phyloP scores from a whole-genome alignment of 2,329 filamentous ascomycete species.

The Sarocladium kiliense region DNA sequence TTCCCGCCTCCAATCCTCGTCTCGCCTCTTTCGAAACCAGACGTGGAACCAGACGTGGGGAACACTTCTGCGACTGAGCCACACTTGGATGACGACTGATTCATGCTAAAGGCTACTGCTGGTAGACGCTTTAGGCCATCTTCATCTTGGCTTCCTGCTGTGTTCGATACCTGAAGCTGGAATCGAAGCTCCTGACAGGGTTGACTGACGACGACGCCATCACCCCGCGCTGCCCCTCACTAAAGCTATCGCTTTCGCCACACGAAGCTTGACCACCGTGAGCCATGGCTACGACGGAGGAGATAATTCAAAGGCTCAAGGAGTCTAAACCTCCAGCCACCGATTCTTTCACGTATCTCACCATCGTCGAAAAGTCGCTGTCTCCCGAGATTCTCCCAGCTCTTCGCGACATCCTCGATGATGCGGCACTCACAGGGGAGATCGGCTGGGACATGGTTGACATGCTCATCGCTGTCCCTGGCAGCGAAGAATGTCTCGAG shows the following conservation, averaged over 20 bases:
- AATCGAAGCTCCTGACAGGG: not conserved
- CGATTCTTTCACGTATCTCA: conserved; percentile 73
- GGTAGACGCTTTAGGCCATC: not conserved
- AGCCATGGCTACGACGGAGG: conserved; percentile 29
- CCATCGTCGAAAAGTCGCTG: conserved; percentile 70
- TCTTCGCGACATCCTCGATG: conserved; percentile 64
- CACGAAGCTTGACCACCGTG: not conserved
- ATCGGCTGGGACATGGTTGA: conserved; percentile 84
- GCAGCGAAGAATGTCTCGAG: conserved; percentile 65
- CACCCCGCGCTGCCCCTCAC: conserved; percentile 1
- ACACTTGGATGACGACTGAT: not conserved
- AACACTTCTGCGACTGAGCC: not conserved
- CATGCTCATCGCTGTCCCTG: conserved; percentile 63
- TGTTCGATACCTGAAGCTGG: not conserved
- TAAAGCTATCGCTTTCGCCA: not conserved
- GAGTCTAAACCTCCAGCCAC: conserved; percentile 47
- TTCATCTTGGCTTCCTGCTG: not conserved
- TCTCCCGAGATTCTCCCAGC: conserved; percentile 60
- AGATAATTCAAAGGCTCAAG: conserved; percentile 39
- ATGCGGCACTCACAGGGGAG: conserved; percentile 63
- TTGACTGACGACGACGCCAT: not conserved
- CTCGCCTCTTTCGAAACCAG: not conserved
- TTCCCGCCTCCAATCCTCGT: not conserved
- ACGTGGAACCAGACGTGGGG: not conserved
- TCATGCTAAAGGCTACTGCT: not conserved